Percentiles rank a stretch among this genome's conserved stretches.
Conservation (phyloP, 1,284 basidiomycete genomes). For the Fomitopsis betulina region DNA sequence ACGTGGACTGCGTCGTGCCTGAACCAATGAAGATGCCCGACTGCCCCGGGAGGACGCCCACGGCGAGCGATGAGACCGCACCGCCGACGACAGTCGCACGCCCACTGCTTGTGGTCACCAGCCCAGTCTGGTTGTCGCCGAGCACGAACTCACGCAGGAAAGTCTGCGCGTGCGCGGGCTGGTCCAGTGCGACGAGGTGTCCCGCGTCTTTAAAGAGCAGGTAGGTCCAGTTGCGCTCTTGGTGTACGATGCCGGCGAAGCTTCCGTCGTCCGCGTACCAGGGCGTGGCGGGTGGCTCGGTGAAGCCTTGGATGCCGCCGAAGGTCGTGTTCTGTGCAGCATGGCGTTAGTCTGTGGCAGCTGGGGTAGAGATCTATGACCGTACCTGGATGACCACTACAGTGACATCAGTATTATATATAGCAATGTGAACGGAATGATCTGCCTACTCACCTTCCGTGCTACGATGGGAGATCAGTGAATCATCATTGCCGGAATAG, state of each 20-base stretch:
- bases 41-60: slow-evolving; percentile 15
- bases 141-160: slow-evolving; percentile 23
- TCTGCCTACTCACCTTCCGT: slow-evolving; percentile 46
- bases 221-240: slow-evolving; percentile 68
- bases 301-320: slow-evolving; percentile 69
- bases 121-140: slow-evolving; percentile 20
- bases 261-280: slow-evolving; percentile 57
- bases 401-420: not conserved
- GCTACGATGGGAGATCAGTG: slow-evolving; percentile 58
- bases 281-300: slow-evolving; percentile 58
- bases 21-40: slow-evolving; percentile 20
- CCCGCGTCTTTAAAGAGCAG: slow-evolving; percentile 52
- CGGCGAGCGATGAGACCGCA: slow-evolving; percentile 15
- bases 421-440: slow-evolving; percentile 1
- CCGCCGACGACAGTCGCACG: slow-evolving; percentile 16
- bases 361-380: not conserved
- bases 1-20: slow-evolving; percentile 21
- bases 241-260: slow-evolving; percentile 65
- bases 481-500: slow-evolving; percentile 66
- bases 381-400: slow-evolving; percentile 59
- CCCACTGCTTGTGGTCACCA: slow-evolving; percentile 12
- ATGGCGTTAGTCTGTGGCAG: not conserved
- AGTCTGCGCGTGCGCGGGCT: slow-evolving; percentile 32
- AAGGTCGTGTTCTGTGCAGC: slow-evolving; percentile 63
- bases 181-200: slow-evolving; percentile 48